Percentiles rank a stretch among this genome's conserved stretches.
Conservation (phyloP, 768 basidiomycete genomes). For the Pholiota conissans region DNA sequence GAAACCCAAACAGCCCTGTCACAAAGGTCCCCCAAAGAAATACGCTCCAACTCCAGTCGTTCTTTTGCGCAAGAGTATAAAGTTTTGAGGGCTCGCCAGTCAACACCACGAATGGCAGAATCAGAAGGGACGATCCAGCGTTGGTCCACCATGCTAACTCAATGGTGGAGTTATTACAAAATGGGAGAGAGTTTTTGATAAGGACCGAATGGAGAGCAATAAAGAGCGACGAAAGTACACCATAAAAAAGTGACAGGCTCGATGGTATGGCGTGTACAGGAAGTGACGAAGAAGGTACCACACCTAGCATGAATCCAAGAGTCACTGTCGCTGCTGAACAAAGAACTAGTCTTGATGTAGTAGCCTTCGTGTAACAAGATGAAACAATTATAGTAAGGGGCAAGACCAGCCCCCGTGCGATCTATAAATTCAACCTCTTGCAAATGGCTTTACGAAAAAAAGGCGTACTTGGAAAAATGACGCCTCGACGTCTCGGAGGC, state of each 20-base stretch:
- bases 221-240: slow-evolving; percentile 69
- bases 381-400: slow-evolving; percentile 81
- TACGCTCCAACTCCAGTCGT: slow-evolving; percentile 48
- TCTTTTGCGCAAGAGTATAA: slow-evolving; percentile 33
- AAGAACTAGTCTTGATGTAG: slow-evolving; percentile 56
- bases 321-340: slow-evolving; percentile 65
- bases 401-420: slow-evolving; percentile 81
- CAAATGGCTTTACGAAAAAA: neutral
- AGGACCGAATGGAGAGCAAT: slow-evolving; percentile 77
- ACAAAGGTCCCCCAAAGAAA: slow-evolving; percentile 67
- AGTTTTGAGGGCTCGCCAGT: slow-evolving; percentile 52
- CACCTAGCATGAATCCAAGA: slow-evolving; percentile 74
- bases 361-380: slow-evolving; percentile 52
- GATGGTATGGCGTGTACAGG: slow-evolving; percentile 47
- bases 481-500: slow-evolving; percentile 76
- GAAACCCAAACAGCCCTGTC: slow-evolving; percentile 79
- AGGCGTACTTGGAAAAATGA: slow-evolving; percentile 75
- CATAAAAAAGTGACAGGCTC: slow-evolving; percentile 63
- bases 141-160: slow-evolving; percentile 83
- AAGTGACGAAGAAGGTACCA: slow-evolving; percentile 53
- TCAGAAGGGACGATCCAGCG: slow-evolving; percentile 60
- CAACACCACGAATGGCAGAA: slow-evolving; percentile 63
- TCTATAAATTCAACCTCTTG: slow-evolving; percentile 38
- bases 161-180: slow-evolving; percentile 71
- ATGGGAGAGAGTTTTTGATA: slow-evolving; percentile 67